These are phyloP conservation scores for Mortierella sp. DNA, from an alignment of 371 early-diverging fungal genomes.

Conservation along the genomic window DNA sequence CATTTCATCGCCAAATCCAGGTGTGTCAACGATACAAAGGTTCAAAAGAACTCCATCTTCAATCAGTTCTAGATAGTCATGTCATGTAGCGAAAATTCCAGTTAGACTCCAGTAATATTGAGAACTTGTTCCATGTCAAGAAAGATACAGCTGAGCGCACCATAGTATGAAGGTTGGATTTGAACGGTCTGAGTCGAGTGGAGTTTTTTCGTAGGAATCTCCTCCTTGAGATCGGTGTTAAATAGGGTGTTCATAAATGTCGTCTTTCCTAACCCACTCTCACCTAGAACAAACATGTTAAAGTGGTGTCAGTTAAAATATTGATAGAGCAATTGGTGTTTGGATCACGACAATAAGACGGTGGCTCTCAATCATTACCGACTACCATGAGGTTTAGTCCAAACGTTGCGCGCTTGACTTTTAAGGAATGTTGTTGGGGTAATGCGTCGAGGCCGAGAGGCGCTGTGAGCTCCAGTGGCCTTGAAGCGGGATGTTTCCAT, in stretches of 20 bases:
- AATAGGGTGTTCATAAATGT: constrained; percentile 96
- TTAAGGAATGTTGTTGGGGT: constrained; percentile 74
- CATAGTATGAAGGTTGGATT: constrained; percentile 76
- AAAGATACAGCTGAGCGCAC: constrained; percentile 32
- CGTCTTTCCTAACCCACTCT: constrained; percentile 92
- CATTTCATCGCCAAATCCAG: constrained; percentile 93
- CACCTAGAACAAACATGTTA: constrained; percentile 61
- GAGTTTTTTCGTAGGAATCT: constrained; percentile 65
- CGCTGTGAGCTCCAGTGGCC: constrained; percentile 60
- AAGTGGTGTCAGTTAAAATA: not conserved
- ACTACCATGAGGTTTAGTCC: constrained; percentile 87
- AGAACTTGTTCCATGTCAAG: not conserved
- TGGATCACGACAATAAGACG: not conserved
- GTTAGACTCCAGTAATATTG: not conserved
- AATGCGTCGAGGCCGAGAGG: constrained; percentile 78
- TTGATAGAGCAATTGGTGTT: constrained; percentile 1
- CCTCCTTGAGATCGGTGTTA: constrained; percentile 75
- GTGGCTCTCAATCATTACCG: constrained; percentile 61
- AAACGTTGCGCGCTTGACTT: constrained; percentile 74
- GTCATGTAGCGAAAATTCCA: not conserved
- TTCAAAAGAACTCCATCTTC: constrained; percentile 94
- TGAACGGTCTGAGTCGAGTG: constrained; percentile 74
- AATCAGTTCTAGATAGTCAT: constrained; percentile 79
- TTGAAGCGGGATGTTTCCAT: constrained; percentile 78
- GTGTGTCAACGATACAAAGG: constrained; percentile 94